Evolutionary conservation across 2,329 filamentous ascomycete genomes (phyloP).

Genomic region (Monosporascus cannonballus): DNA sequence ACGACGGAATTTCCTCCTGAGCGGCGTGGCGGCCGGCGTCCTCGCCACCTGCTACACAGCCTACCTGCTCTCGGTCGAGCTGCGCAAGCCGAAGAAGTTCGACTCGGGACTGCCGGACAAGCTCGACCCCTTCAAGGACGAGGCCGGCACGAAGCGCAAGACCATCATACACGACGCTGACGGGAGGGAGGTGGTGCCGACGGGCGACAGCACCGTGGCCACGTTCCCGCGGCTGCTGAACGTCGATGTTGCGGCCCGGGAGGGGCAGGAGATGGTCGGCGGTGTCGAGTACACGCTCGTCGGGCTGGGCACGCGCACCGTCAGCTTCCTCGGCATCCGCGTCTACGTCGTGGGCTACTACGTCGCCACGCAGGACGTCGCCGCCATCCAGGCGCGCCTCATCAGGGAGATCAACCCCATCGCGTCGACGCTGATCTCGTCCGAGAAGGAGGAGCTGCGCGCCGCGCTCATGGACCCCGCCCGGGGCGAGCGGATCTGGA

Average conservation of each 20-base stretch:
- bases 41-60: slow-evolving; percentile 46
- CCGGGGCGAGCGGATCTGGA: slow-evolving; percentile 69
- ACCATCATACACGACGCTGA: slow-evolving; percentile 60
- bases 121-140: slow-evolving; percentile 36
- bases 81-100: slow-evolving; percentile 41
- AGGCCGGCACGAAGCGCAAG: slow-evolving; percentile 47
- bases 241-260: slow-evolving; percentile 36
- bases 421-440: slow-evolving; percentile 76
- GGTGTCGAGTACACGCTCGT: slow-evolving; percentile 75
- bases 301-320: slow-evolving; percentile 80
- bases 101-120: slow-evolving; percentile 38
- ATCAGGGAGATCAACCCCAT: slow-evolving; percentile 69
- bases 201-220: slow-evolving; percentile 74
- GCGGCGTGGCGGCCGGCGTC: slow-evolving; percentile 43
- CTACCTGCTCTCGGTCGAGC: slow-evolving; percentile 22
- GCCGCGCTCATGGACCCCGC: slow-evolving; percentile 62
- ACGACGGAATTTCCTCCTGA: slow-evolving; percentile 45
- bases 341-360: slow-evolving; percentile 96
- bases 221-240: slow-evolving; percentile 69
- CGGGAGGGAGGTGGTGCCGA: slow-evolving; percentile 69
- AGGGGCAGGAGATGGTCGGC: slow-evolving; percentile 25
- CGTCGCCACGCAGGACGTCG: slow-evolving; percentile 76
- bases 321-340: slow-evolving; percentile 83
- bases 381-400: slow-evolving; percentile 70
- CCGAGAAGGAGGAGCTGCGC: slow-evolving; percentile 71